Percentiles rank a stretch among this genome's conserved stretches.
These are phyloP conservation scores for Micromonas pusilla DNA, from an alignment of 139 green algal species.

Conservation along the genomic window DNA sequence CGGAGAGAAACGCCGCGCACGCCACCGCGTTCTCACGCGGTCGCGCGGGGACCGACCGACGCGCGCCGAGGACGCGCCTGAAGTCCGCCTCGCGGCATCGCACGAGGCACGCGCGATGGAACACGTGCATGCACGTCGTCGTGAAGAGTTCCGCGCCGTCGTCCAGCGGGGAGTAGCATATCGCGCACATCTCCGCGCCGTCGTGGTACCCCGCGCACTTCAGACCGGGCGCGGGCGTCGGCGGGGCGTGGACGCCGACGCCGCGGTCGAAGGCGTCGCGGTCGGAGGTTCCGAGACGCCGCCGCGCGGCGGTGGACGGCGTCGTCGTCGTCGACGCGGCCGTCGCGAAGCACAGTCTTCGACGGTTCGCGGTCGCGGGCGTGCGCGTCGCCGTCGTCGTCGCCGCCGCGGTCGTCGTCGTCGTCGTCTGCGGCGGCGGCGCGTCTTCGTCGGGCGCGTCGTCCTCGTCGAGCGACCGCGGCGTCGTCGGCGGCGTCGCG, in stretches of 20 bases:
- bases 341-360: not conserved
- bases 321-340: too few relatives aligned
- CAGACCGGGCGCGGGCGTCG: not conserved
- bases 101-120: not conserved
- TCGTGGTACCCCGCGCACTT: not conserved
- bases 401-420: not conserved
- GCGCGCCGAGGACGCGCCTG: too few relatives aligned
- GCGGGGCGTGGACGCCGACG: not conserved
- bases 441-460: not conserved
- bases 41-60: too few relatives aligned
- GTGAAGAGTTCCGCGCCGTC: not conserved
- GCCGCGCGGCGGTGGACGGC: not conserved
- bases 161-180: not conserved
- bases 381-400: not conserved
- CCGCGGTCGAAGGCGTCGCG: too few relatives aligned
- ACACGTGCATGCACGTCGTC: not conserved
- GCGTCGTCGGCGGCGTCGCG: not conserved
- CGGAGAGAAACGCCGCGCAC: too few relatives aligned
- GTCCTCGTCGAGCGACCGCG: not conserved
- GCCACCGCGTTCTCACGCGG: too few relatives aligned
- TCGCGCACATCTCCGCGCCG: not conserved
- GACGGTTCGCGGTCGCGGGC: too few relatives aligned
- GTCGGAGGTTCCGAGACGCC: not conserved
- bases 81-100: not conserved
- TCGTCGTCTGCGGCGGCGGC: too few relatives aligned